Percentiles rank a stretch among this genome's conserved stretches.
Conservation (phyloP, 345 rosid genomes). For the Citrus maxima region DNA sequence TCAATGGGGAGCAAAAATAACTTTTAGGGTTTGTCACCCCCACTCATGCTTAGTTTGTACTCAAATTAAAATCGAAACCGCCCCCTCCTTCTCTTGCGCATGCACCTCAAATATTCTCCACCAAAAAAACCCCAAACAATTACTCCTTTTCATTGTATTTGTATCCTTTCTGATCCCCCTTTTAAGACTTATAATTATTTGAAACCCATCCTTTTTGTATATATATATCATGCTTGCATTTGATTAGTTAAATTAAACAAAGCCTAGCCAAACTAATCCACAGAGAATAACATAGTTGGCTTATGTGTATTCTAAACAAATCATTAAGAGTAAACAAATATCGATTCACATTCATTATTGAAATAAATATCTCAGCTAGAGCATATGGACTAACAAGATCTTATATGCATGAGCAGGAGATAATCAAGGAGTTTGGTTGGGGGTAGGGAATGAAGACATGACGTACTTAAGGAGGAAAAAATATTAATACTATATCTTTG, state of each 20-base stretch:
- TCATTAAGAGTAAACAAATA: neutral
- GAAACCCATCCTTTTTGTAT: constrained; percentile 11
- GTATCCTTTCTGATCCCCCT: constrained; percentile 12
- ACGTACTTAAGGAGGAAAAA: too few species aligned
- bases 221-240: constrained; percentile 28
- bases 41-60: constrained; percentile 52
- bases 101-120: constrained; percentile 46
- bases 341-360: neutral
- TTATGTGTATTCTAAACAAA: constrained; percentile 22
- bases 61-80: constrained; percentile 37
- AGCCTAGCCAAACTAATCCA: neutral
- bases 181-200: constrained; percentile 10
- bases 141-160: constrained; percentile 34
- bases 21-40: constrained; percentile 43
- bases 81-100: constrained; percentile 31
- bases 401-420: too few species aligned
- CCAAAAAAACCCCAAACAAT: constrained; percentile 16
- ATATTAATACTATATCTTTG: too few species aligned
- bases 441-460: too few species aligned
- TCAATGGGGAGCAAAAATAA: constrained; percentile 40
- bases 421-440: too few species aligned
- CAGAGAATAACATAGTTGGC: constrained; percentile 38
- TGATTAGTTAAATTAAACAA: constrained; percentile 6
- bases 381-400: too few species aligned
- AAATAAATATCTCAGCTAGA: neutral